These are phyloP conservation scores for Deuterostichococcus epilithicus DNA, from an alignment of 139 green algal species.

Conservation along the genomic window DNA sequence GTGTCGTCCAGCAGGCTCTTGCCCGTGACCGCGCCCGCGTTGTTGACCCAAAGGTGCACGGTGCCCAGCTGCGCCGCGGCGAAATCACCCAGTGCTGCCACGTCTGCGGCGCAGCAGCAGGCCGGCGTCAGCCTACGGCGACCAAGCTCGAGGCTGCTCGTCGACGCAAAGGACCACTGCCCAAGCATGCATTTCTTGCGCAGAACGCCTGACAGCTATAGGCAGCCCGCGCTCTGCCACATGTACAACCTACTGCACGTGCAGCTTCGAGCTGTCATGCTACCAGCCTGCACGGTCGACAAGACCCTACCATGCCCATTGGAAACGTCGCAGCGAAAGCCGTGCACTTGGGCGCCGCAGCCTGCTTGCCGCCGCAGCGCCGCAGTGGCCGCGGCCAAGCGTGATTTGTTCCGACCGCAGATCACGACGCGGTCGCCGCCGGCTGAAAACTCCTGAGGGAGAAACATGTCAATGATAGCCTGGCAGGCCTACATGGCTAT, in stretches of 20 bases:
- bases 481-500: background rate
- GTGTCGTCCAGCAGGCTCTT: conserved; percentile 49
- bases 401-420: conserved; percentile 32
- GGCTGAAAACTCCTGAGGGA: conserved; percentile 36
- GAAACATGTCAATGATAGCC: conserved; percentile 27
- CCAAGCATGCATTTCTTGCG: too few species aligned
- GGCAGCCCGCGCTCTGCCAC: too few species aligned
- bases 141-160: too few species aligned
- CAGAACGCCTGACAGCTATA: too few species aligned
- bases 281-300: too few species aligned
- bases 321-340: conserved; percentile 29
- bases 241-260: too few species aligned
- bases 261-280: too few species aligned
- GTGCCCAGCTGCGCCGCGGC: conserved; percentile 24
- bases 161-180: too few species aligned
- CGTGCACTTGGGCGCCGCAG: conserved; percentile 6
- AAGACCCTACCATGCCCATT: background rate
- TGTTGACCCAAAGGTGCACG: conserved; percentile 64
- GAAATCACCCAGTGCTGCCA: conserved; percentile 32
- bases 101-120: conserved; percentile 13
- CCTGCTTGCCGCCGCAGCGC: conserved; percentile 1
- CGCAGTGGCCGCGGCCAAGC: conserved; percentile 31
- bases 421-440: conserved; percentile 43
- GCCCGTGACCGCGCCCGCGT: conserved; percentile 46
- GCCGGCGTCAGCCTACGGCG: too few species aligned